phyloP scores from a whole-genome alignment of 2,329 filamentous ascomycete genomes.

The Mycocentrospora acerina region DNA sequence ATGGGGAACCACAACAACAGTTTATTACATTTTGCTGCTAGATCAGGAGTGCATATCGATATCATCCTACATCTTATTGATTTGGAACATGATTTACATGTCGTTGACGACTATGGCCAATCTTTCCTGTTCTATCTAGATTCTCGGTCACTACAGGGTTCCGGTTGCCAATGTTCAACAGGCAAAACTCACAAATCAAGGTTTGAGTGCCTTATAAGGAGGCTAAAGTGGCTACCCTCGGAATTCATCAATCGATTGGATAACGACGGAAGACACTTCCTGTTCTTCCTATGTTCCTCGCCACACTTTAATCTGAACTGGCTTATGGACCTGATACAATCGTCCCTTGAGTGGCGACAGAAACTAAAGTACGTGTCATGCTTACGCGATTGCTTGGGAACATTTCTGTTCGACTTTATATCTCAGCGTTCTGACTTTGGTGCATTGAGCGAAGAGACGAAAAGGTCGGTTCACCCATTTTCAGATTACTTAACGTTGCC shows the following conservation, averaged over 20 bases:
- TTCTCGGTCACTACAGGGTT: background rate
- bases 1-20: slow-evolving; percentile 1
- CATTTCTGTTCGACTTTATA: background rate
- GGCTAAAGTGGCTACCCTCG: too few species aligned
- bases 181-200: too few species aligned
- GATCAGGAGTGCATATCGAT: background rate
- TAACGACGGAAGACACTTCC: slow-evolving; percentile 3
- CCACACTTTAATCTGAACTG: background rate
- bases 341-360: background rate
- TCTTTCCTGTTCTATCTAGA: slow-evolving; percentile 4
- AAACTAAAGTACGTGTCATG: background rate
- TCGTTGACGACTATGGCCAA: slow-evolving; percentile 4
- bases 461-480: background rate
- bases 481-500: too few species aligned
- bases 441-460: background rate
- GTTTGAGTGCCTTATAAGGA: too few species aligned
- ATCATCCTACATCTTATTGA: background rate
- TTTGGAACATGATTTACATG: background rate
- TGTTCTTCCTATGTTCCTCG: slow-evolving; percentile 1
- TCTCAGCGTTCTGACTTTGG: background rate
- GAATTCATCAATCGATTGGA: background rate
- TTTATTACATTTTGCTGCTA: slow-evolving; percentile 5
- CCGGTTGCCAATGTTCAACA: too few species aligned
- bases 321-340: background rate
- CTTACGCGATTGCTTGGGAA: background rate